Percentiles rank a stretch among this genome's conserved stretches.
Conservation (phyloP, 2,329 filamentous ascomycete species). For the Cladosporium halotolerans region DNA sequence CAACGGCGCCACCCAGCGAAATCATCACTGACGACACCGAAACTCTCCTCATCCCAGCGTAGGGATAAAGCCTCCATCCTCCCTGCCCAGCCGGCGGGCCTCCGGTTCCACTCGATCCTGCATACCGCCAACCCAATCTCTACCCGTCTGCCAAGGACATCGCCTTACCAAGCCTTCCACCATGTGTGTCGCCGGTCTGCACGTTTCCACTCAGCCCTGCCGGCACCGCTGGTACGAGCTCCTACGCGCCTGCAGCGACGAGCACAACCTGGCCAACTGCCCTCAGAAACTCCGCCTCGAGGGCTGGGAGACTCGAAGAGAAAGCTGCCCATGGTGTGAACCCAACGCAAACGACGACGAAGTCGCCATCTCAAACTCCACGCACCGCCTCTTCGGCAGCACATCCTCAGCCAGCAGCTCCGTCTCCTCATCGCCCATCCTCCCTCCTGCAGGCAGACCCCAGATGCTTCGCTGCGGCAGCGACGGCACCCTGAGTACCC, state of each 20-base stretch:
- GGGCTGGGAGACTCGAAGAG: constrained; percentile 45
- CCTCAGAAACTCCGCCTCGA: constrained; percentile 39
- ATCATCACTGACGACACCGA: constrained; percentile 3
- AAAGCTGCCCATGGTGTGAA: constrained; percentile 44
- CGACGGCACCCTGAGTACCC: constrained; percentile 19
- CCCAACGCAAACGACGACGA: constrained; percentile 3
- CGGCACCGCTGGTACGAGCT: constrained; percentile 47
- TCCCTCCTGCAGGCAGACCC: constrained; percentile 8
- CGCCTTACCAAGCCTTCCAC: constrained; percentile 12
- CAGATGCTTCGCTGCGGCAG: constrained; percentile 20
- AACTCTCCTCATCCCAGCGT: neutral
- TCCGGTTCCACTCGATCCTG: constrained; percentile 1
- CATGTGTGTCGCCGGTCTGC: constrained; percentile 47
- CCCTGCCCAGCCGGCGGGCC: constrained; percentile 1
- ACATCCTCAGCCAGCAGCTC: constrained; percentile 34
- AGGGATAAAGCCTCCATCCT: constrained; percentile 1
- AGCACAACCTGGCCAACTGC: constrained; percentile 43
- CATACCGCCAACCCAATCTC: neutral
- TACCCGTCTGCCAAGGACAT: neutral
- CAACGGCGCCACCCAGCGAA: constrained; percentile 1
- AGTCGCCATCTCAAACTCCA: constrained; percentile 34
- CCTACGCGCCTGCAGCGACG: constrained; percentile 37
- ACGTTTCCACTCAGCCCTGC: constrained; percentile 42
- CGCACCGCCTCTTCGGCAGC: constrained; percentile 44
- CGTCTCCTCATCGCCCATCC: constrained; percentile 12